A percentile compares a stretch with the other conserved stretches of the same genome.
Evolutionary conservation across 441 rosid genomes (phyloP).

Genomic region (Kokia cookei): DNA sequence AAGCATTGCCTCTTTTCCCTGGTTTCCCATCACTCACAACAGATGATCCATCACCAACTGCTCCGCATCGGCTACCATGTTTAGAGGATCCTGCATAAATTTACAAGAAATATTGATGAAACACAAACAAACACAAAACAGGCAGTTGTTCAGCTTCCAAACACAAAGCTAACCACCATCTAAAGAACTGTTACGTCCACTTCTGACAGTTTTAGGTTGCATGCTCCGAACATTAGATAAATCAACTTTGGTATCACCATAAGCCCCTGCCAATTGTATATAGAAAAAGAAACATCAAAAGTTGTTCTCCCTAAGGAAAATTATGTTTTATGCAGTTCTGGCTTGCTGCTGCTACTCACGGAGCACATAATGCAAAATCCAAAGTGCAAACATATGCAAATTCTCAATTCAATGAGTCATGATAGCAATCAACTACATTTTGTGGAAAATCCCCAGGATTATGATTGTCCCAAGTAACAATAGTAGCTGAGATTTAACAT

Average conservation of each 20-base stretch:
- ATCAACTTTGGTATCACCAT: conserved; percentile 26
- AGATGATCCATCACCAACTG: conserved; percentile 39
- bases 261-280: conserved; percentile 19
- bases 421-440: not conserved
- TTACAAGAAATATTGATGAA: not conserved
- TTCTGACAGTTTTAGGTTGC: conserved; percentile 25
- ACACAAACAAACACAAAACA: not conserved
- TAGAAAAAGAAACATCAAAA: not conserved
- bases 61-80: conserved; percentile 47
- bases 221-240: conserved; percentile 22
- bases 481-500: not conserved
- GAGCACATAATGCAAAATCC: not conserved
- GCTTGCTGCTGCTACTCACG: not conserved
- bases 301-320: not conserved
- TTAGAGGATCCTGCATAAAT: conserved; percentile 43
- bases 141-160: not conserved
- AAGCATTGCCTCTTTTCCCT: conserved; percentile 49
- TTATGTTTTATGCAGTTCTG: not conserved
- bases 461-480: not conserved
- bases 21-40: conserved; percentile 42
- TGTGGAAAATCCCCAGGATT: not conserved
- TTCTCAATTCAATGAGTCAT: not conserved
- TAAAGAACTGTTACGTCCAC: conserved; percentile 26
- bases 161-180: conserved; percentile 38
- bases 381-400: not conserved